Conservation (phyloP, 202 grass and related monocot genomes). For the Setaria italica region DNA sequence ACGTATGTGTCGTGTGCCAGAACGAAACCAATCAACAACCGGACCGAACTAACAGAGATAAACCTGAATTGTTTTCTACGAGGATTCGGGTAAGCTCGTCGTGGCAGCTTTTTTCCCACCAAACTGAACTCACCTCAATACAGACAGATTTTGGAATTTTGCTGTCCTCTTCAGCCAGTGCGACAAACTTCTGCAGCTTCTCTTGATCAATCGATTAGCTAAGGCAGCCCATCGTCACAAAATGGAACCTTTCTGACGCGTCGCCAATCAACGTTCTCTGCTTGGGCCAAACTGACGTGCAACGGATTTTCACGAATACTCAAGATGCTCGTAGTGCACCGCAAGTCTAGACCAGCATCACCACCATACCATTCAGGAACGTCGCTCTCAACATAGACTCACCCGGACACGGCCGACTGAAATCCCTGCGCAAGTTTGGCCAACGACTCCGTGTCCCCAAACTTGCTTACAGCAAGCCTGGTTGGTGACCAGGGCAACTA, state of each 20-base stretch:
- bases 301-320: neutral
- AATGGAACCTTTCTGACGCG: neutral
- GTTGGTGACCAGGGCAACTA: too few species aligned
- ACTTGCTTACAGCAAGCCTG: neutral
- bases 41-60: conserved; percentile 5
- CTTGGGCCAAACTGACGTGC: neutral
- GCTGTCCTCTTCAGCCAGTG: neutral
- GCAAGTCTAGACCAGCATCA: conserved; percentile 1
- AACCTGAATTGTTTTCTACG: neutral
- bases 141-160: too few species aligned
- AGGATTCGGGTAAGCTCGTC: neutral
- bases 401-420: neutral
- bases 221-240: neutral
- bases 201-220: too few species aligned
- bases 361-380: neutral
- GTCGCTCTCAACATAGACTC: conserved; percentile 1
- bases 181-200: too few species aligned
- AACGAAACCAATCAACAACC: conserved; percentile 9
- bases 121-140: conserved; percentile 10
- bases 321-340: neutral
- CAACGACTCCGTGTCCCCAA: conserved; percentile 26
- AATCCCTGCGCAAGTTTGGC: conserved; percentile 35
- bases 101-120: conserved; percentile 34
- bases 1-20: conserved; percentile 3
- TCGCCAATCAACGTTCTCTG: too few species aligned